Base-by-base conservation (phyloP, 2,329 filamentous ascomycete species). In the Penicillium palitans region DNA sequence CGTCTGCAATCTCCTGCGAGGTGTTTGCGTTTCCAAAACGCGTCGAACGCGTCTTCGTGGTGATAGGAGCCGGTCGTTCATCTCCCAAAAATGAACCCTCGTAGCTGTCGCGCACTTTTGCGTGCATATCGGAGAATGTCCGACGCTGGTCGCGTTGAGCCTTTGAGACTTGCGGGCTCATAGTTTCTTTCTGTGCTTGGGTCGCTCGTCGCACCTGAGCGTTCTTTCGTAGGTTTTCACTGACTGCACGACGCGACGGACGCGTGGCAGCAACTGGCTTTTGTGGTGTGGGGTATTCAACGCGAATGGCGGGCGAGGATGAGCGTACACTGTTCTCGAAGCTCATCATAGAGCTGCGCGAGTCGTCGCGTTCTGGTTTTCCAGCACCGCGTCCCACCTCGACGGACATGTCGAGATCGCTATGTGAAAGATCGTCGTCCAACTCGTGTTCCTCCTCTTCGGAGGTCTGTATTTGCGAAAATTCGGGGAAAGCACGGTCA, bases 81-180 rank as follows among this genome's bases (percentile, higher is more conserved):
- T 84, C 79, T 59, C 77, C 76, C 49, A 82, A 70, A 41, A 78
- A 74, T 6, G 83, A 83, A 21, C 79, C 79, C 45, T 83, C 80
- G 45, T 85, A 81, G 47, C 81, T 80, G 27, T 79, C 76, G 6
- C 79, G 78, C 3, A 82, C 76, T 65, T 79, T 81, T 2, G 81
- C 80, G 60, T 87, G 81, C 64, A 83, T 78, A 49, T 86, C 81
- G n/a, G 82, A 81, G 12, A 85, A 74, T 2, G 81, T 79, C 21
- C 80, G 80, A 33, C 79, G 79, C 59, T 74, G 71, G 21, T 76
- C 70, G 53, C 72, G 69, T 51, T 66, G 75, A 47, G 60, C 63
- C 52, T 70, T 79, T 57, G 69, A 72, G 63, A 68, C 68, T 65
- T 72, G 76, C 61, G 63, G 74, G 62, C 67, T 72, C 35, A 72